These are phyloP conservation scores for Pseudofabraea citricarpa DNA, from an alignment of 2,329 filamentous ascomycete genomes.

Conservation along the genomic window DNA sequence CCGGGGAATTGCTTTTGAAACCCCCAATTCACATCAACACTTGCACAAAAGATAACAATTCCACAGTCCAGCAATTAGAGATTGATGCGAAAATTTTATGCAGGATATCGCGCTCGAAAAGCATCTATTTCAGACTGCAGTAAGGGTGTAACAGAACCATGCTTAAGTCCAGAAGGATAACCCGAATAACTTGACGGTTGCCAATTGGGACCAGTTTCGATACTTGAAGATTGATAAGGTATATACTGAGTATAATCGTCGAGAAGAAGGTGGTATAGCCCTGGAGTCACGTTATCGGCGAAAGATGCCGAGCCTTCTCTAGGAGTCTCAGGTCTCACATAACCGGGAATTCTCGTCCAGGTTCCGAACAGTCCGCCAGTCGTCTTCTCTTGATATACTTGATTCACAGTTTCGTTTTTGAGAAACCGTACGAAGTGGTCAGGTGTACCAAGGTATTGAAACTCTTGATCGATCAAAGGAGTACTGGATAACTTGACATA, in stretches of 20 bases:
- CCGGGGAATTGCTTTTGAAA: too few species aligned
- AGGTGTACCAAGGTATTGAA: not conserved
- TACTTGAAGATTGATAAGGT: not conserved
- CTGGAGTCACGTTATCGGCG: not conserved
- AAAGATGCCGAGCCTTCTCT: not conserved
- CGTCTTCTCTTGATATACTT: not conserved
- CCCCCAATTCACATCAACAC: too few species aligned
- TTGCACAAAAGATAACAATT: too few species aligned
- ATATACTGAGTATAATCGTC: conserved; percentile 1
- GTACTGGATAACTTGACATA: not conserved
- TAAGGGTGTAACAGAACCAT: not conserved
- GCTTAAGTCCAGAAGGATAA: not conserved
- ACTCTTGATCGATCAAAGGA: conserved; percentile 1
- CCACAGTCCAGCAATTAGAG: too few species aligned
- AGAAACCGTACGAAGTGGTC: not conserved
- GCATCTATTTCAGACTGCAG: not conserved
- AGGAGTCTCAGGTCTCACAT: not conserved
- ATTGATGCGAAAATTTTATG: too few species aligned
- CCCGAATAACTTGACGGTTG: not conserved
- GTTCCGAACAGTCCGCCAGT: not conserved
- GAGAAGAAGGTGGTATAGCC: not conserved
- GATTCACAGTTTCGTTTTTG: not conserved
- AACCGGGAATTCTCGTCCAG: not conserved
- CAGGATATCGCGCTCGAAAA: not conserved
- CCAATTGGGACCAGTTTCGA: not conserved